phyloP scores from a whole-genome alignment of 768 basidiomycete species.

The Mycena floridula region DNA sequence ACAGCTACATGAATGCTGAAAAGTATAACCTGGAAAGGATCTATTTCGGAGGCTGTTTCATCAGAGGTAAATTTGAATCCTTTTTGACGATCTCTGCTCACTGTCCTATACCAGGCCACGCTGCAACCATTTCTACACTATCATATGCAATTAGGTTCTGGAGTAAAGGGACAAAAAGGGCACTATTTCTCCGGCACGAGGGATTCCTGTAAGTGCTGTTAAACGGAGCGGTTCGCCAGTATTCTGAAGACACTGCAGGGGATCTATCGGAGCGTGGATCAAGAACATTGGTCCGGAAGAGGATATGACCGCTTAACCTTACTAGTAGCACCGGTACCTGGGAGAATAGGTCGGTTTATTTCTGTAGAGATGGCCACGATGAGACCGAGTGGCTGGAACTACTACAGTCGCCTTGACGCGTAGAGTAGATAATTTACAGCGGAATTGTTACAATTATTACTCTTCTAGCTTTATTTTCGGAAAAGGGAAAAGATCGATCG shows the following conservation, averaged over 20 bases:
- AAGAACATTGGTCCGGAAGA: slow-evolving; percentile 73
- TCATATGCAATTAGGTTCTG: slow-evolving; percentile 99
- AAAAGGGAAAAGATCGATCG: too few species aligned
- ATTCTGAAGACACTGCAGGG: slow-evolving; percentile 39
- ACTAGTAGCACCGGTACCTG: too few species aligned
- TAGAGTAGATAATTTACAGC: too few species aligned
- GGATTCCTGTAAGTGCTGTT: slow-evolving; percentile 79
- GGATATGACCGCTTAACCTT: neutral
- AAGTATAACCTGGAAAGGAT: slow-evolving; percentile 96
- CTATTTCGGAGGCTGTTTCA: slow-evolving; percentile 99
- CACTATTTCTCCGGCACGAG: slow-evolving; percentile 95
- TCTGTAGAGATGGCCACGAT: too few species aligned
- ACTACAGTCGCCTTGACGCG: too few species aligned
- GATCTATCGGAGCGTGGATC: slow-evolving; percentile 96
- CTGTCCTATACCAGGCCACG: slow-evolving; percentile 61
- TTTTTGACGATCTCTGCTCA: neutral
- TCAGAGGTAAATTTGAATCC: slow-evolving; percentile 72
- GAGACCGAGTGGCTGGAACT: too few species aligned
- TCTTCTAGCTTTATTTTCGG: too few species aligned
- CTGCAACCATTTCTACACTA: slow-evolving; percentile 93
- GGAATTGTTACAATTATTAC: too few species aligned
- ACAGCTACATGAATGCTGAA: slow-evolving; percentile 98
- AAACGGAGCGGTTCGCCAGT: slow-evolving; percentile 5
- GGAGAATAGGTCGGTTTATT: too few species aligned
- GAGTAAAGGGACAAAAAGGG: slow-evolving; percentile 96